A percentile compares a stretch with the other conserved stretches of the same genome.
Conservation (phyloP, 2,329 filamentous ascomycete genomes). For the Ceratocystis huliohia region DNA sequence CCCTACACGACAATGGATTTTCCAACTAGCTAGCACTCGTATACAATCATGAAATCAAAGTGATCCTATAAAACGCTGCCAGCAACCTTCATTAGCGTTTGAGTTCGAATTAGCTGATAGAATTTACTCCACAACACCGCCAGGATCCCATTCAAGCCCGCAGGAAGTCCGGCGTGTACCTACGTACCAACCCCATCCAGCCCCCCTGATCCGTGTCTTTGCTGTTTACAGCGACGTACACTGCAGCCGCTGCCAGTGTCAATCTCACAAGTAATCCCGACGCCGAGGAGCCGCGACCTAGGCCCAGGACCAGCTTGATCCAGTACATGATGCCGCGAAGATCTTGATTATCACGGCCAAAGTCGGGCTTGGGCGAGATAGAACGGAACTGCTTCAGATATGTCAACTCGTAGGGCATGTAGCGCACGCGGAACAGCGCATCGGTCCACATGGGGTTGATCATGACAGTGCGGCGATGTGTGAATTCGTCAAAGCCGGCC, state of each 20-base stretch:
- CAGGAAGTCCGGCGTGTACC: background rate
- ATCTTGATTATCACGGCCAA: conserved; percentile 47
- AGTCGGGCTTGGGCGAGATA: conserved; percentile 39
- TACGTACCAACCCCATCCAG: background rate
- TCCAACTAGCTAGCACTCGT: too few species aligned
- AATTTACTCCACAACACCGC: background rate
- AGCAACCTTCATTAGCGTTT: too few species aligned
- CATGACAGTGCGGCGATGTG: conserved; percentile 45
- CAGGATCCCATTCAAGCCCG: background rate
- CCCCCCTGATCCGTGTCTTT: background rate
- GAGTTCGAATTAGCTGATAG: background rate
- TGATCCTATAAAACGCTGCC: too few species aligned
- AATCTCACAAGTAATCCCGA: conserved; percentile 42
- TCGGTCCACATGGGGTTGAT: conserved; percentile 57
- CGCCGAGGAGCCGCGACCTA: conserved; percentile 38
- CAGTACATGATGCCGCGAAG: conserved; percentile 43
- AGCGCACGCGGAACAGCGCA: conserved; percentile 51
- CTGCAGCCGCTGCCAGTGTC: conserved; percentile 25
- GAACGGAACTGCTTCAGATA: conserved; percentile 34
- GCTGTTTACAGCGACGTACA: conserved; percentile 4
- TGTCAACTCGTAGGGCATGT: conserved; percentile 43
- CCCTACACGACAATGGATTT: too few species aligned
- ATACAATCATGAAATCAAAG: too few species aligned
- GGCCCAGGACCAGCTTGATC: conserved; percentile 37
- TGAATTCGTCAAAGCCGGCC: conserved; percentile 57